These are phyloP conservation scores for Umbelopsis sp. DNA, from an alignment of 371 early-diverging fungal species.

Conservation along the genomic window DNA sequence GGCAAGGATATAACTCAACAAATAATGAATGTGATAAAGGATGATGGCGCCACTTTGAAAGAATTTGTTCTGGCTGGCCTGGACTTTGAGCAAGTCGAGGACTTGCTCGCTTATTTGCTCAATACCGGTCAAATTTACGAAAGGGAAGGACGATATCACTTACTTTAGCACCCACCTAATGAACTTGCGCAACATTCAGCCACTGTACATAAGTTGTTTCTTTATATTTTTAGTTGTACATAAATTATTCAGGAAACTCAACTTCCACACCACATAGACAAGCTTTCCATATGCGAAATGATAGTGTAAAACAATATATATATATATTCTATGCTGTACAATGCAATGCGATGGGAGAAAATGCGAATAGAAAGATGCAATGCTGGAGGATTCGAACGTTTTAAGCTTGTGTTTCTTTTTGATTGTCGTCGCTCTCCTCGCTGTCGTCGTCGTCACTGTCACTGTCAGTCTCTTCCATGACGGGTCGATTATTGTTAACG, in stretches of 20 bases:
- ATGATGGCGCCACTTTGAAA: not conserved
- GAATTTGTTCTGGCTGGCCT: conserved; percentile 2
- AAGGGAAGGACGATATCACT: not conserved
- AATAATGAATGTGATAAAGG: not conserved
- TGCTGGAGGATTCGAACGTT: not conserved
- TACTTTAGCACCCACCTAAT: not conserved
- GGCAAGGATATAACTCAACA: not conserved
- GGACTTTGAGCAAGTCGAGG: conserved; percentile 1
- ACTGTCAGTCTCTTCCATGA: conserved; percentile 39
- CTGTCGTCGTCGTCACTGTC: conserved; percentile 42
- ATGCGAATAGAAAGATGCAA: not conserved
- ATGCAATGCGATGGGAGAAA: not conserved
- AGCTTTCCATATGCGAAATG: not conserved
- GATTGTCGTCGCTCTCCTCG: conserved; percentile 32
- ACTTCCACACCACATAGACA: no score
- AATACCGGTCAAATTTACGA: conserved; percentile 5
- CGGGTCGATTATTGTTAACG: conserved; percentile 67
- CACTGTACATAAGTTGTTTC: no score
- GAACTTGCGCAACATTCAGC: no score
- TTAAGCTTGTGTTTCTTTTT: not conserved
- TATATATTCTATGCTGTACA: conserved; percentile 7
- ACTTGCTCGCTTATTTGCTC: not conserved
- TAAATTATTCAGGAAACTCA: no score
- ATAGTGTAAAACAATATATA: not conserved
- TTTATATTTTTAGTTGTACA: no score